phyloP scores from a whole-genome alignment of 148 eudicot species.

The Dianthus caryophyllus region DNA sequence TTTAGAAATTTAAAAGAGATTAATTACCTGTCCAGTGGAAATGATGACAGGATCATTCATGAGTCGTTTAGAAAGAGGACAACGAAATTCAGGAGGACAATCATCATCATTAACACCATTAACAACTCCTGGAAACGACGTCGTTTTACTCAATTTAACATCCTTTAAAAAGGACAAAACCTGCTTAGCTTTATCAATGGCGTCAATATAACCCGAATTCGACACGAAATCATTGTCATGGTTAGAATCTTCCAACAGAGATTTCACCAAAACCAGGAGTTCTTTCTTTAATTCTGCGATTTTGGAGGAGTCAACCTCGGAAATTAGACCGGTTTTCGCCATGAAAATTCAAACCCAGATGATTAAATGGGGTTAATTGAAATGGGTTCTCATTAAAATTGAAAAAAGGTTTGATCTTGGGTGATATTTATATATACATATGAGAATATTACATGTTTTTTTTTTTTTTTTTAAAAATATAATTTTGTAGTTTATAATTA shows the following conservation, averaged over 20 bases:
- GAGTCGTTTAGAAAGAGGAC: slow-evolving; percentile 79
- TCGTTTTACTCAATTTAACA: slow-evolving; percentile 36
- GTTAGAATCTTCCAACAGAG: slow-evolving; percentile 42
- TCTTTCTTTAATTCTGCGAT: slow-evolving; percentile 66
- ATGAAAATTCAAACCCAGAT: slow-evolving; percentile 33
- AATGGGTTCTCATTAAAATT: slow-evolving; percentile 27
- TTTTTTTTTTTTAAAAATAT: too few species aligned
- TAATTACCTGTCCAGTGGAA: slow-evolving; percentile 67
- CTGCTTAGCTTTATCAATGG: slow-evolving; percentile 60
- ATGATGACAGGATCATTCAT: slow-evolving; percentile 87
- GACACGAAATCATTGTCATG: slow-evolving; percentile 10
- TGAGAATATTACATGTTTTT: neutral
- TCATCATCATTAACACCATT: slow-evolving; percentile 5
- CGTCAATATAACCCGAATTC: slow-evolving; percentile 23
- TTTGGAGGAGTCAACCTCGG: slow-evolving; percentile 52
- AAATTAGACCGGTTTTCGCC: slow-evolving; percentile 56
- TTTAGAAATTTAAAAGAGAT: neutral
- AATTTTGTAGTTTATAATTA: too few species aligned
- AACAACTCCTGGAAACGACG: slow-evolving; percentile 22
- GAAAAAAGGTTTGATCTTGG: neutral
- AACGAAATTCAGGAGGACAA: slow-evolving; percentile 61
- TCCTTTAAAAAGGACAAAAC: slow-evolving; percentile 47
- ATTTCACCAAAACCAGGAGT: slow-evolving; percentile 40
- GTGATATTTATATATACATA: neutral
- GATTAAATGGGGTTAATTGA: slow-evolving; percentile 13